Evolutionary conservation across 2,329 filamentous ascomycete genomes (phyloP), one percentile per base, ranked within the genome.

Genomic region (Cladosporium sp.): DNA sequence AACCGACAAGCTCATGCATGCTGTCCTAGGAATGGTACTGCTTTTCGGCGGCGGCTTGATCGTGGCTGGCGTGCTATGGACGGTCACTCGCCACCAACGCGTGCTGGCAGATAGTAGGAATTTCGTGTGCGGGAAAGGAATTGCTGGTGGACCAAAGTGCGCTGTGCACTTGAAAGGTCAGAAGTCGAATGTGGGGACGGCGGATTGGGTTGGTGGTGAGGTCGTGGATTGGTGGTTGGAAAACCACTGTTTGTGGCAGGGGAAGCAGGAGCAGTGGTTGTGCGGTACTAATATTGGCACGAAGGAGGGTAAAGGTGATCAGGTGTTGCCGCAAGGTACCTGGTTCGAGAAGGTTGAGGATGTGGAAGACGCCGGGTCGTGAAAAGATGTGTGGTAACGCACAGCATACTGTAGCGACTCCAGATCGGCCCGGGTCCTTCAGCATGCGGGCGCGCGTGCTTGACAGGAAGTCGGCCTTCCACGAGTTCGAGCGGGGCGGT

Each of bases 161-260:
- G 34, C 49, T 14, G 60, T 63, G 48, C 48, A 36, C 11, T 46
- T 63, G 49, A 63, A 63, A 23, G 60, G 60, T 5, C 49, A 63
- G 18, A 53, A 63, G 34, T 36, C 23, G 23, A 53, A 36, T 32
- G 25, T 63, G 4, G 23, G 30, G 34, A 26, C 49, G 16, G 60
- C 60, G 7, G 25, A 34, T 23, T 63, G 49, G 49, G 25, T 63
- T 18, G 60, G 49, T 25, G 60, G 49, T 8, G 60, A 63, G 11
- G 60, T 63, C 25, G 60, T 63, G 16, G 60, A 63, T 32, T 63
- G 60, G 60, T 63, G 60, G 60, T 21, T 63, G 49, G 56, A 63
- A 49, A 63, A 63, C 10, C 60, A 63, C 28, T 63, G 60, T 13
- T 49, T 56, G 28, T 63, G 60, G 60, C 25, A 32, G 5, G 49